Evolutionary conservation across 2,329 filamentous ascomycete genomes (phyloP).

Genomic region (Alternaria triticina): DNA sequence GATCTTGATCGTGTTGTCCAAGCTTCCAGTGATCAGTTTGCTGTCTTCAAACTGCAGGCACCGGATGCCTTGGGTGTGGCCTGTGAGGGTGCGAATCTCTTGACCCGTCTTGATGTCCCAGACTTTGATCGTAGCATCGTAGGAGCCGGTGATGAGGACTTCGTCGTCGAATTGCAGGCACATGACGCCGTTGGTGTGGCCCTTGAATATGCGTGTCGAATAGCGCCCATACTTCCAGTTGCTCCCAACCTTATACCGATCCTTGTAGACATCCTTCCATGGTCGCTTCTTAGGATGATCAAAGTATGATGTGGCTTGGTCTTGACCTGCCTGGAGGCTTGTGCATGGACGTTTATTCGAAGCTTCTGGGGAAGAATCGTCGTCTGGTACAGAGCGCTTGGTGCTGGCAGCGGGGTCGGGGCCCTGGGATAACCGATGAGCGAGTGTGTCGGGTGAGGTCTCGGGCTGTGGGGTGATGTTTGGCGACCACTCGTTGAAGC

Average conservation of each 20-base stretch:
- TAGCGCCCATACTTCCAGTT: slow-evolving; percentile 98
- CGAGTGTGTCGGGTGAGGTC: slow-evolving; percentile 15
- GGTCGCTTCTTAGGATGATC: slow-evolving; percentile 63
- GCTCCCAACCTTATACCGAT: slow-evolving; percentile 91
- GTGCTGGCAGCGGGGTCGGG: slow-evolving; percentile 24
- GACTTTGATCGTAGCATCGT: slow-evolving; percentile 93
- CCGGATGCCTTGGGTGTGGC: slow-evolving; percentile 83
- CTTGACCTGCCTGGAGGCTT: slow-evolving; percentile 22
- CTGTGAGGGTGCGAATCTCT: slow-evolving; percentile 81
- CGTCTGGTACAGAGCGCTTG: slow-evolving; percentile 41
- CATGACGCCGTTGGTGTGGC: slow-evolving; percentile 87
- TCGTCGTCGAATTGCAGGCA: slow-evolving; percentile 83
- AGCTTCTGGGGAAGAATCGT: slow-evolving; percentile 28
- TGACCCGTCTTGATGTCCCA: slow-evolving; percentile 92
- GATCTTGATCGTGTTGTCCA: slow-evolving; percentile 86
- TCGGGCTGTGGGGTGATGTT: slow-evolving; percentile 58
- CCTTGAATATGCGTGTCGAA: slow-evolving; percentile 81
- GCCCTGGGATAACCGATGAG: slow-evolving; percentile 16
- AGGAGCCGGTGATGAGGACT: slow-evolving; percentile 90
- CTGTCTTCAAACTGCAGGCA: slow-evolving; percentile 92
- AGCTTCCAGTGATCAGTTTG: slow-evolving; percentile 87
- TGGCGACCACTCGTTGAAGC: slow-evolving; percentile 61
- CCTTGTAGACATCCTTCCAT: slow-evolving; percentile 98
- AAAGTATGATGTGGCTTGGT: slow-evolving; percentile 56
- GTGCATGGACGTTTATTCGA: slow-evolving; percentile 46